phyloP scores from a whole-genome alignment of 1,284 basidiomycete genomes.

The Xerocomus cyaneibrunnescens region DNA sequence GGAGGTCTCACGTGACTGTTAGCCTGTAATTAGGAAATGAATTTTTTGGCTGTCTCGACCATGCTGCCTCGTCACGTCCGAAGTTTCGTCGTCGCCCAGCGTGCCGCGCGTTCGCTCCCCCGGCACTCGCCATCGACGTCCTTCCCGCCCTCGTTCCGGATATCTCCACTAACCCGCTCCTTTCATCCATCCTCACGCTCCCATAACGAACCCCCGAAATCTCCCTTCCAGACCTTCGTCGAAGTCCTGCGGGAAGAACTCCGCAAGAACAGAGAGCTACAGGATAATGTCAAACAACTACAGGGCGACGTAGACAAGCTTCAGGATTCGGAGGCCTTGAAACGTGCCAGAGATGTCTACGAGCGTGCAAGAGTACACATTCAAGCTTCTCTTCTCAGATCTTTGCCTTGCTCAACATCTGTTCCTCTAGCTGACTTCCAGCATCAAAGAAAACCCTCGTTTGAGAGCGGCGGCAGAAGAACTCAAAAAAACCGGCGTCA shows the following conservation, averaged over 20 bases:
- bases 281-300: slow-evolving; percentile 95
- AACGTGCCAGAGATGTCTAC: slow-evolving; percentile 85
- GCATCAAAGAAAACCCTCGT: slow-evolving; percentile 95
- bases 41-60: slow-evolving; percentile 2
- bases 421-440: slow-evolving; percentile 71
- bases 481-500: slow-evolving; percentile 85
- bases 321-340: slow-evolving; percentile 97
- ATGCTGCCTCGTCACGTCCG: slow-evolving; percentile 35
- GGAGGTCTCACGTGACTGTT: slow-evolving; percentile 14
- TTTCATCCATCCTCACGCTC: slow-evolving; percentile 70
- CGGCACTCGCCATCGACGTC: slow-evolving; percentile 16
- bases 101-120: slow-evolving; percentile 16
- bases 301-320: slow-evolving; percentile 97
- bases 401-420: slow-evolving; percentile 6
- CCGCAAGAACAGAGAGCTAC: slow-evolving; percentile 90
- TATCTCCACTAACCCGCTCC: slow-evolving; percentile 37
- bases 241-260: slow-evolving; percentile 93
- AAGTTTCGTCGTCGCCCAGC: slow-evolving; percentile 32
- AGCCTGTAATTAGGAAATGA: neutral
- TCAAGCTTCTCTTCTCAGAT: slow-evolving; percentile 2
- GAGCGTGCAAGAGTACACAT: slow-evolving; percentile 85
- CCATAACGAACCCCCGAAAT: slow-evolving; percentile 73
- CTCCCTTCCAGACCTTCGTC: slow-evolving; percentile 95
- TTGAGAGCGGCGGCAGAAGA: slow-evolving; percentile 91
- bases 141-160: slow-evolving; percentile 44